phyloP scores from a whole-genome alignment of 306 rosid genomes.

The Malus sylvestris region DNA sequence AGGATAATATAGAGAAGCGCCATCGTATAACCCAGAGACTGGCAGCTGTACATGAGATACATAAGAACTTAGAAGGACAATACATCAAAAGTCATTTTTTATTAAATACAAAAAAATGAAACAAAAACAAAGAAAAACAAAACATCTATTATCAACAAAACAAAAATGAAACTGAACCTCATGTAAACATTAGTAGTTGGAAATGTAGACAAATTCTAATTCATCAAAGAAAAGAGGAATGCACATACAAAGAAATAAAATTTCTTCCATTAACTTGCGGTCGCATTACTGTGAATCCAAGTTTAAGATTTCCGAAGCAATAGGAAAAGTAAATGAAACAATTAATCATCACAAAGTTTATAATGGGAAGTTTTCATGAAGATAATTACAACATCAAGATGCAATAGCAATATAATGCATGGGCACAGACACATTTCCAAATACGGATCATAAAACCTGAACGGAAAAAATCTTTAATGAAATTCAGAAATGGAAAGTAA shows the following conservation, averaged over 20 bases:
- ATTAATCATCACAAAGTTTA: not conserved
- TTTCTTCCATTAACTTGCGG: not conserved
- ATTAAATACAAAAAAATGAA: not conserved
- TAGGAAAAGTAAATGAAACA: not conserved
- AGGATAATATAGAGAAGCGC: constrained; percentile 37
- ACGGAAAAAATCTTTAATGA: not conserved
- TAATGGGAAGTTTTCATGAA: not conserved
- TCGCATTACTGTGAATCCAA: not conserved
- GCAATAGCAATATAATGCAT: not conserved
- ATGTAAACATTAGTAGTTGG: not conserved
- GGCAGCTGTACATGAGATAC: constrained; percentile 48
- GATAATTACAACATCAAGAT: not conserved
- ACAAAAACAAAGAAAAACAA: not conserved
- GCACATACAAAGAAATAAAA: not conserved
- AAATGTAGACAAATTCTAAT: not conserved
- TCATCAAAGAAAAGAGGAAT: not conserved
- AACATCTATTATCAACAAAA: not conserved
- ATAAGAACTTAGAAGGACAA: constrained; percentile 17
- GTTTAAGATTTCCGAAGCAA: not conserved
- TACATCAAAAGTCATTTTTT: not conserved
- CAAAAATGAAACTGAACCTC: not conserved
- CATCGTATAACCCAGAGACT: constrained; percentile 40
- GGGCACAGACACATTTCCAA: not conserved
- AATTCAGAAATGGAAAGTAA: constrained; percentile 10
- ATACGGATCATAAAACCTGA: not conserved